Evolutionary conservation across 768 basidiomycete genomes (phyloP).

Genomic region (Rhodotorula paludigena): DNA sequence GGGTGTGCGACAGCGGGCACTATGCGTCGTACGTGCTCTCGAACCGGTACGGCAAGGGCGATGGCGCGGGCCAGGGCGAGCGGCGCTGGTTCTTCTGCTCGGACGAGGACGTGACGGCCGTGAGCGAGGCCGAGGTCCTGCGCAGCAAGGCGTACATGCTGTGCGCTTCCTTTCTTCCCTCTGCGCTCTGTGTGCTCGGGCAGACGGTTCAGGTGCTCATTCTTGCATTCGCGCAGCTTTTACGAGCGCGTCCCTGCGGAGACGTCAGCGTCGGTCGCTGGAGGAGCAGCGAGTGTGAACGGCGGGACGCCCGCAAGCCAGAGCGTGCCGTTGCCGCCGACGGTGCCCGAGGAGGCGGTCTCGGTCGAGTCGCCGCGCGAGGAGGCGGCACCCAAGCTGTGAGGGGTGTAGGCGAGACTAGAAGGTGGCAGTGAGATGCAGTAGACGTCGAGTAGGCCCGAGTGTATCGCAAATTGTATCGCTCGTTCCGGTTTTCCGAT

Average conservation of each 20-base stretch:
- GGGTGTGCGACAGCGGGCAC: constrained; percentile 13
- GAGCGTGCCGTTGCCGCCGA: too few relatives aligned
- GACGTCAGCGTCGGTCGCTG: too few relatives aligned
- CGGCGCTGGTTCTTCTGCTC: constrained; percentile 85
- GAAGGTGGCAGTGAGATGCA: too few relatives aligned
- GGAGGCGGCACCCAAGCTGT: too few relatives aligned
- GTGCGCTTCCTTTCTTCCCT: constrained; percentile 44
- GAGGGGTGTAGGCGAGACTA: too few relatives aligned
- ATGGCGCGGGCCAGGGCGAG: constrained; percentile 58
- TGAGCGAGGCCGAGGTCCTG: constrained; percentile 79
- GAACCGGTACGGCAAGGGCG: constrained; percentile 44
- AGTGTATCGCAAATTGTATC: too few relatives aligned
- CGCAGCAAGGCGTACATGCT: constrained; percentile 88
- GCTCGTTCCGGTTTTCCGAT: too few relatives aligned
- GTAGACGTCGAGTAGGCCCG: too few relatives aligned
- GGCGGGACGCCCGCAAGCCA: too few relatives aligned
- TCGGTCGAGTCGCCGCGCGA: too few relatives aligned
- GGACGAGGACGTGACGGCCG: constrained; percentile 75
- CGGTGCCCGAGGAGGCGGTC: too few relatives aligned
- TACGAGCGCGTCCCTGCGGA: constrained; percentile 25
- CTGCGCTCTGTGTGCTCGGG: neutral
- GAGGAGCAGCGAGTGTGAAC: too few relatives aligned
- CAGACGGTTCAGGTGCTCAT: neutral
- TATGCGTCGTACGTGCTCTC: constrained; percentile 31
- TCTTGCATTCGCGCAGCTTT: constrained; percentile 16